Conservation (phyloP, 768 basidiomycete species). For the Calvatia gigantea region DNA sequence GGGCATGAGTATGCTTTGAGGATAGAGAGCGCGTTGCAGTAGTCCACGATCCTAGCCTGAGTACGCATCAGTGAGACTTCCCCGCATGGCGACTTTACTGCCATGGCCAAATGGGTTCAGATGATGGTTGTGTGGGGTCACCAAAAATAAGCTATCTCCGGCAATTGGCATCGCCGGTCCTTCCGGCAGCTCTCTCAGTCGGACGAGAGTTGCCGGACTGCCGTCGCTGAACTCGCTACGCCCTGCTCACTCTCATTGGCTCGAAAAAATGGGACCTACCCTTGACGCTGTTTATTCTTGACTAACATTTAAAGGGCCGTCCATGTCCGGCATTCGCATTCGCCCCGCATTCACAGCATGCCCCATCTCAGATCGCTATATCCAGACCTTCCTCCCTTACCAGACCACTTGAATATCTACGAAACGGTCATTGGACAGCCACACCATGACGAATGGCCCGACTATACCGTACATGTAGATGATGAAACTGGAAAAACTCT, state of each 20-base stretch:
- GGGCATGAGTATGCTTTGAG: no score
- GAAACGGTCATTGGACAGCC: slow-evolving; percentile 50
- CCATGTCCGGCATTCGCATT: background rate
- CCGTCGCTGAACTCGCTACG: no score
- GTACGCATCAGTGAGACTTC: no score
- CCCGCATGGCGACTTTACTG: no score
- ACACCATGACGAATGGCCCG: slow-evolving; percentile 48
- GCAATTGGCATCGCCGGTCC: background rate
- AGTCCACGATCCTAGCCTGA: no score
- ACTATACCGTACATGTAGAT: slow-evolving; percentile 55
- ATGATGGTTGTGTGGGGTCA: background rate
- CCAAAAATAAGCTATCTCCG: background rate
- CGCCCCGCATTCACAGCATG: slow-evolving; percentile 30
- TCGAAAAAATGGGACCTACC: background rate
- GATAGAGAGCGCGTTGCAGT: no score
- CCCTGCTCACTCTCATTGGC: no score
- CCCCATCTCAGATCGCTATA: slow-evolving; percentile 49
- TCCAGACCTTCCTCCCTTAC: slow-evolving; percentile 40
- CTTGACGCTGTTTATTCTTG: background rate
- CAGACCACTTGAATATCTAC: slow-evolving; percentile 53
- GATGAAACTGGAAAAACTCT: slow-evolving; percentile 43
- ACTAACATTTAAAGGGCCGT: background rate
- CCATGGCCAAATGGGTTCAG: background rate
- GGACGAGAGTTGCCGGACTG: no score
- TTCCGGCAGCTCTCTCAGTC: background rate